Percentiles rank a stretch among this genome's conserved stretches.
phyloP scores from a whole-genome alignment of 2,329 filamentous ascomycete species.

The Neonectria ditissima region DNA sequence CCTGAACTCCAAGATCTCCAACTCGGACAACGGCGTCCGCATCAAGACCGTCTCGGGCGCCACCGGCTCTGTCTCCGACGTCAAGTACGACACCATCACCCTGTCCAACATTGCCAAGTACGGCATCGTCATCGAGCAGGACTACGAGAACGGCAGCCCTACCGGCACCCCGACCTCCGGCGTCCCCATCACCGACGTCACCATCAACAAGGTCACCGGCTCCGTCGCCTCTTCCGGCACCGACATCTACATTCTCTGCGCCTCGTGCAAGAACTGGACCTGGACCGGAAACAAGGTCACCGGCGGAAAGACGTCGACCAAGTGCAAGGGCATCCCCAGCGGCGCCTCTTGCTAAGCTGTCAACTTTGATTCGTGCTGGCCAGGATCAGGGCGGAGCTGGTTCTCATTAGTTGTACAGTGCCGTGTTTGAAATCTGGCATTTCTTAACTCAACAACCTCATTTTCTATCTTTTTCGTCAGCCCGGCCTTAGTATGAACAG shows the following conservation, averaged over 20 bases:
- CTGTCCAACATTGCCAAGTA: constrained; percentile 57
- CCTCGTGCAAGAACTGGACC: constrained; percentile 62
- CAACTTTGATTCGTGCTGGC: neutral
- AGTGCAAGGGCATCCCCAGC: constrained; percentile 45
- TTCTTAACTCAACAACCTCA: neutral
- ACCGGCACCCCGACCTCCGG: constrained; percentile 59
- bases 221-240: constrained; percentile 54
- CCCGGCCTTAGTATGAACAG: neutral
- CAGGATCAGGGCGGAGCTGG: neutral
- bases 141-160: constrained; percentile 62
- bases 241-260: constrained; percentile 66
- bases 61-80: constrained; percentile 57
- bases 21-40: constrained; percentile 65
- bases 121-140: constrained; percentile 55
- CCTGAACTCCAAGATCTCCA: constrained; percentile 59
- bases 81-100: constrained; percentile 58
- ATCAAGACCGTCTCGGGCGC: constrained; percentile 63
- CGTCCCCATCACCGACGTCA: constrained; percentile 66
- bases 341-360: constrained; percentile 39
- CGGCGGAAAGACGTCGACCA: constrained; percentile 58
- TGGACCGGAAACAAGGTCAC: constrained; percentile 62
- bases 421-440: neutral
- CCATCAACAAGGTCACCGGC: constrained; percentile 57
- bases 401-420: neutral
- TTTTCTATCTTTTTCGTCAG: neutral